Base-by-base conservation (phyloP, 179 eudicot species). In the Nepenthes alata region DNA sequence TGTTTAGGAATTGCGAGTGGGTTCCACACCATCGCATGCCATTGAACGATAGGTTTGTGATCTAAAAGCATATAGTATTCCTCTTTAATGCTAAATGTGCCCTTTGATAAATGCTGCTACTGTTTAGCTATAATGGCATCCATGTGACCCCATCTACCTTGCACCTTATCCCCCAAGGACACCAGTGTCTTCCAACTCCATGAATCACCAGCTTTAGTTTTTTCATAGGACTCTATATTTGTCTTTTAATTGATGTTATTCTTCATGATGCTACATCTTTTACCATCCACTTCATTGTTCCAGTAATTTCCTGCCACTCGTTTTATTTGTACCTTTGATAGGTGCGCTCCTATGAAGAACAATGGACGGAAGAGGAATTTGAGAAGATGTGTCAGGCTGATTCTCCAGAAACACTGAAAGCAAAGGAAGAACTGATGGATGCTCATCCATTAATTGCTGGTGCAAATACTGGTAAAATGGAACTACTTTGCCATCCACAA, bases 271-370 rank as follows among this genome's bases (percentile, higher is more conserved):
- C 25, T 25, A n/a, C 13, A 41, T 41, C 45, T 49, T 49, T 10
- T n/a, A 45, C 49, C 1, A 5, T 11, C 8, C 8, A 45, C 11
- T 49, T 11, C 3, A 3, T 49, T 49, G 11, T 49, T 10, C 14
- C 3, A 3, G 13, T 49, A 3, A 3, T n/a, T 49, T 41, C 37
- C 36, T 37, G 25, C 39, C 55, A n/a, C 38, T 39, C 48, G 25
- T 65, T 53, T n/a, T 37, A 5, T 70, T 38, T 50, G 15, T 70
- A 14, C 51, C 37, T 54, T 50, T 11, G 62, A 38, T 55, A 94
- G 99, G 99, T 90, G 56, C 95, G 99, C 25, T 85, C 90, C 57
- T 94, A 94, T 75, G 99, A 94, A 84, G 99, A 94, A 71, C 99
- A 83, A 66, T 90, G 88, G 97, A 87, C 94, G 2, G 99, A 94